These are phyloP conservation scores for Craspedostauros australis DNA, from an alignment of 108 stramenopile species.

Conservation along the genomic window DNA sequence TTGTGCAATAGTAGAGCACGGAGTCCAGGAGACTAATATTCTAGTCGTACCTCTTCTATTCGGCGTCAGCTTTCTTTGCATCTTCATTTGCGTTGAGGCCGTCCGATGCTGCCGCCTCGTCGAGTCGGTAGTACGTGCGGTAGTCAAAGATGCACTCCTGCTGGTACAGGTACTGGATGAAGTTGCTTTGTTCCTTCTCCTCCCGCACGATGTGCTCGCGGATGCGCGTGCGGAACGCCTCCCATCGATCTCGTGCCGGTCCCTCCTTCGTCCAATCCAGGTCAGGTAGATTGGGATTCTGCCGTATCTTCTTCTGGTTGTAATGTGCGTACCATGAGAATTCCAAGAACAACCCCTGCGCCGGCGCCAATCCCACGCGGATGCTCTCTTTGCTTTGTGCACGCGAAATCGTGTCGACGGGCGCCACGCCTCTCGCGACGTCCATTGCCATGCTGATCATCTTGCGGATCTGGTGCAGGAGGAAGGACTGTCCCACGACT, in stretches of 20 bases:
- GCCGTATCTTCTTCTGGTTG: slow-evolving; percentile 52
- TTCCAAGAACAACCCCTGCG: slow-evolving; percentile 84
- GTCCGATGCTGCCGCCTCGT: too few species aligned
- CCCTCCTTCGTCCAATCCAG: slow-evolving; percentile 49
- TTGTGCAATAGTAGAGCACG: too few species aligned
- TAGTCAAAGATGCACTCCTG: slow-evolving; percentile 49
- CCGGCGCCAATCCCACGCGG: slow-evolving; percentile 62
- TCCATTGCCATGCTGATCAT: slow-evolving; percentile 91
- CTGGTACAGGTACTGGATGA: slow-evolving; percentile 63
- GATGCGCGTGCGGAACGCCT: slow-evolving; percentile 64
- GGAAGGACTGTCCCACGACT: slow-evolving; percentile 92
- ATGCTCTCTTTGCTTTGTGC: slow-evolving; percentile 35
- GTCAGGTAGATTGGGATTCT: slow-evolving; percentile 32
- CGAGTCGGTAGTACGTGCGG: too few species aligned
- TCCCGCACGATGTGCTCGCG: slow-evolving; percentile 76
- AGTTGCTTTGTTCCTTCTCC: slow-evolving; percentile 73
- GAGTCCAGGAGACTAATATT: too few species aligned
- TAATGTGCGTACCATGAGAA: slow-evolving; percentile 77
- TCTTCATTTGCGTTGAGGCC: too few species aligned
- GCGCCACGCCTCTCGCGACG: slow-evolving; percentile 59
- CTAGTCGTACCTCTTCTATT: too few species aligned
- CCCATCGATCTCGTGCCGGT: slow-evolving; percentile 45
- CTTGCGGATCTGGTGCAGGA: slow-evolving; percentile 97
- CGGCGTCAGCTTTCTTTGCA: too few species aligned
- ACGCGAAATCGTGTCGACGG: slow-evolving; percentile 44